Evolutionary conservation across 495 filamentous ascomycete species (phyloP), one percentile per base, ranked within the genome.

Genomic region (Coniosporium apollinis): DNA sequence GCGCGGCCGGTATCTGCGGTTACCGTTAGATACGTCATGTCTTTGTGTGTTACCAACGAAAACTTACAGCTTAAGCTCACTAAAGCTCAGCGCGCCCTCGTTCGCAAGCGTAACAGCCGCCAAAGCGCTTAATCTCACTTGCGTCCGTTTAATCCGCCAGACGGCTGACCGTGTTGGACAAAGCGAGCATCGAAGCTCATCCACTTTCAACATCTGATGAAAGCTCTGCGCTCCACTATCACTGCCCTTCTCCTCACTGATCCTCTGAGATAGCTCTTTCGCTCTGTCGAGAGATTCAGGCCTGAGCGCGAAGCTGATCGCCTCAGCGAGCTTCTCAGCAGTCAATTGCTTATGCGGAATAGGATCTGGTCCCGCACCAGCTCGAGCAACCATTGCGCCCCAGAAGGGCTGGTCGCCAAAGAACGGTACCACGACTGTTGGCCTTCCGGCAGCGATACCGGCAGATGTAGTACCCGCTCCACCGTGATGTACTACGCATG

Each of bases 391-490:
- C 69, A 73, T 72, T 13, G 60, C 45, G 10, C 64, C 69, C 69
- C 69, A 73, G 42, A 69, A 69, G 15, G 64, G 64, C 41, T 72
- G 68, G 46, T 79, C 74, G 25, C 72, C 72, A 44, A 78, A 77
- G 46, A 79, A 78, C 0, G 73, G 73, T 0, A 79, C 60, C 4
- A 79, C 66, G 4, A 61, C 55, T 0, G 72, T 79, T 1, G 74
- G 72, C n/a, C 58, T 47, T 4, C 66, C 72, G 30, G 62, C 61
- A 0, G 59, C 52, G 1, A 79, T 61, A 14, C 72, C 74, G 16
- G 66, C 68, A 10, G 73, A 72, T 4, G 73, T 79, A 0, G 74
- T 79, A 13, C 74, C 73, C 11, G 70, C 72, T 19, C 74, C 74
- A 9, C 74, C 74, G 37, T 79, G 73, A 42, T 78, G 73, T 0